These are phyloP conservation scores for Canavalia gladiata DNA, from an alignment of 306 rosid species.

Conservation along the genomic window DNA sequence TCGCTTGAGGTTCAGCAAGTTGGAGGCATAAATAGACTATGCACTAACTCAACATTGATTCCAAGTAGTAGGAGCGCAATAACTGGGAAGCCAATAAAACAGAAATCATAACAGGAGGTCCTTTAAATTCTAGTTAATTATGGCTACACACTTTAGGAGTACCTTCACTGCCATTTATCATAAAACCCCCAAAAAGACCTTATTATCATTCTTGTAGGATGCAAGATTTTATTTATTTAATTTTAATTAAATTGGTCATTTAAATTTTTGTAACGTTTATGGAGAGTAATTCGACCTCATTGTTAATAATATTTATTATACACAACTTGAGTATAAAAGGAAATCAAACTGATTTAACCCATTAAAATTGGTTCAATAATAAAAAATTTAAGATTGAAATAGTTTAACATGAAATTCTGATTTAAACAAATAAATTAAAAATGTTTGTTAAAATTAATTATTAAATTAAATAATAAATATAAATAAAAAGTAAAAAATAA, in stretches of 20 bases:
- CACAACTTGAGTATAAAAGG: neutral
- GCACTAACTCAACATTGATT: conserved; percentile 15
- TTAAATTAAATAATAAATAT: too few species aligned
- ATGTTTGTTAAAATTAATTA: too few species aligned
- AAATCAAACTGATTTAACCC: neutral
- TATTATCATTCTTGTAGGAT: neutral
- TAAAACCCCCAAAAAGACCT: neutral
- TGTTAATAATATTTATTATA: neutral
- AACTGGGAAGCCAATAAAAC: neutral
- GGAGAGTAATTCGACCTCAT: too few species aligned
- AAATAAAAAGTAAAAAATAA: too few species aligned
- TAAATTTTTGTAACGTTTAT: neutral
- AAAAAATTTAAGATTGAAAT: too few species aligned
- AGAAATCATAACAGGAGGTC: conserved; percentile 7
- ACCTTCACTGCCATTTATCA: neutral
- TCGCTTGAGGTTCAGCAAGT: neutral
- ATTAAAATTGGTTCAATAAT: too few species aligned
- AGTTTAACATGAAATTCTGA: too few species aligned
- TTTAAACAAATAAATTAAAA: too few species aligned
- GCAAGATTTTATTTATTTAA: neutral
- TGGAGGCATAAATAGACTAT: conserved; percentile 12
- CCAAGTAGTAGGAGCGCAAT: neutral
- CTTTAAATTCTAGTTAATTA: conserved; percentile 1
- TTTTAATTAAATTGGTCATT: neutral
- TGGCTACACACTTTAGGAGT: neutral